Percentiles rank a stretch among this genome's conserved stretches.
Evolutionary conservation across 2,329 filamentous ascomycete species (phyloP).

Genomic region (Pestalotiopsis sp.): DNA sequence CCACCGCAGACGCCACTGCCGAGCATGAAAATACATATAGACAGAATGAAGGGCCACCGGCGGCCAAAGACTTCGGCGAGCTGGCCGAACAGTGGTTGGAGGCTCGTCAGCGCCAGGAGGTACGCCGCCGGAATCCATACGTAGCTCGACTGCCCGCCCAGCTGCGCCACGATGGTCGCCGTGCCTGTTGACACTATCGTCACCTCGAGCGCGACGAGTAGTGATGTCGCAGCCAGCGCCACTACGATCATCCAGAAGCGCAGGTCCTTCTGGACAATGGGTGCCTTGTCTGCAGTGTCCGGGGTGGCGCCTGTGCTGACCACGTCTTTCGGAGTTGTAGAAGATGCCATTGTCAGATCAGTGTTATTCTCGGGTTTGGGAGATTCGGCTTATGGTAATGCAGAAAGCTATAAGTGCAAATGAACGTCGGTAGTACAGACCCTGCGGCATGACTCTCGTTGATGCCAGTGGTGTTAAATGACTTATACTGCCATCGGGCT

Average conservation of each 20-base stretch:
- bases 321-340: too few relatives aligned
- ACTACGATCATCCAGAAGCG: not conserved
- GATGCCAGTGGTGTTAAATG: too few relatives aligned
- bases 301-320: too few relatives aligned
- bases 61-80: not conserved
- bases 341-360: too few relatives aligned
- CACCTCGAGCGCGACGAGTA: not conserved
- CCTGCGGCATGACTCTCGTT: too few relatives aligned
- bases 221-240: not conserved
- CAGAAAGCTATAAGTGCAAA: too few relatives aligned
- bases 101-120: not conserved
- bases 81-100: not conserved
- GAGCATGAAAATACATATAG: not conserved
- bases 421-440: too few relatives aligned
- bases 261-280: too few relatives aligned
- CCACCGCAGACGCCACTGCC: slow-evolving; percentile 3
- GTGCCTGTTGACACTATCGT: slow-evolving; percentile 1
- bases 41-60: not conserved
- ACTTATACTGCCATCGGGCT: too few relatives aligned
- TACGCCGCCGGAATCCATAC: slow-evolving; percentile 2
- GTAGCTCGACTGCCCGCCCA: slow-evolving; percentile 3
- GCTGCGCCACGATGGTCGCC: slow-evolving; percentile 4
- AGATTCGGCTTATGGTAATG: too few relatives aligned
- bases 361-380: too few relatives aligned
- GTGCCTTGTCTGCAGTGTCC: too few relatives aligned